phyloP scores from a whole-genome alignment of 1,139 yeast genomes.

The Yueomyces sp. region DNA sequence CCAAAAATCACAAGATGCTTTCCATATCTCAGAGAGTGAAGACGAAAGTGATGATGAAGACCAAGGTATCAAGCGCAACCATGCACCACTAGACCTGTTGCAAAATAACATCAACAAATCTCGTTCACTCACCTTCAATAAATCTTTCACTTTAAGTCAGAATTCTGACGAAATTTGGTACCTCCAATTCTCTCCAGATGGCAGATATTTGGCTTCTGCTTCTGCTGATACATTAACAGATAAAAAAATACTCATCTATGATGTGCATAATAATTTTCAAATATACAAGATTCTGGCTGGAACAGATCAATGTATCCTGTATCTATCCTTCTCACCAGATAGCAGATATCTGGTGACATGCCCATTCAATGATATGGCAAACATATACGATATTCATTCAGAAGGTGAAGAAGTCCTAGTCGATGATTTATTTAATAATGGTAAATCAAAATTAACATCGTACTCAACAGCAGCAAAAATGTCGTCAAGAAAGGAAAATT shows the following conservation, averaged over 20 bases:
- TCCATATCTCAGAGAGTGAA: slow-evolving; percentile 15
- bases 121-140: slow-evolving; percentile 10
- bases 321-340: slow-evolving; percentile 59
- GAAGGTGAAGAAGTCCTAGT: slow-evolving; percentile 19
- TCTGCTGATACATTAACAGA: slow-evolving; percentile 44
- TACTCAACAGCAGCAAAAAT: slow-evolving; percentile 5
- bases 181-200: slow-evolving; percentile 65
- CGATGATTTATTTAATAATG: not conserved
- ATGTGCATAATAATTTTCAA: slow-evolving; percentile 43
- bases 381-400: slow-evolving; percentile 48
- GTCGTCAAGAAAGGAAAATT: slow-evolving; percentile 3
- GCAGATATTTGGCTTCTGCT: slow-evolving; percentile 62
- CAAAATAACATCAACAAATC: slow-evolving; percentile 14
- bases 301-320: slow-evolving; percentile 51
- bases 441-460: slow-evolving; percentile 1
- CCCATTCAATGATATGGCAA: slow-evolving; percentile 52
- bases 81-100: slow-evolving; percentile 10
- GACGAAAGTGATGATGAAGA: not conserved
- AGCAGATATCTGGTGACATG: slow-evolving; percentile 58
- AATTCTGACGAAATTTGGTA: slow-evolving; percentile 81
- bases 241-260: slow-evolving; percentile 47
- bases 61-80: not conserved
- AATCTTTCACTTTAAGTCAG: slow-evolving; percentile 30
- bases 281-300: slow-evolving; percentile 31
- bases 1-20: slow-evolving; percentile 33